Evolutionary conservation across 176 grass and related monocot genomes (phyloP), one percentile per base, ranked within the genome.

Genomic region (Juncus effusus): DNA sequence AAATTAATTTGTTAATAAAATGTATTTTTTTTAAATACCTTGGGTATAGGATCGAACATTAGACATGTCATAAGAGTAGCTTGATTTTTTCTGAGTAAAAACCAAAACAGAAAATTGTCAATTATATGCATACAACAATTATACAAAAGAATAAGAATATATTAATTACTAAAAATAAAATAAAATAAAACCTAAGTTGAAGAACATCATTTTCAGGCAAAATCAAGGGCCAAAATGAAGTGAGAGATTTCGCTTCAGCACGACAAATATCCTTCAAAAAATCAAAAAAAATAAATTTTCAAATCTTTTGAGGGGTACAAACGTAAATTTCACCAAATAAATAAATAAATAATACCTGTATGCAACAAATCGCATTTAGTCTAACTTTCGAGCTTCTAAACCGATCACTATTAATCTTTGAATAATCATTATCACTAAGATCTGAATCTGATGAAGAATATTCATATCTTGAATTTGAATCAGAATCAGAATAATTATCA

Each of bases 31-130:
- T 64, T 45, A 42, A 60, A 52, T 88, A 96, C 87, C 92, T 88
- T 96, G 14, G 71, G 67, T 71, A 91, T 67, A 74, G 92, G 84
- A 85, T 91, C 92, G 78, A 96, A 96, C 51, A 96, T 85, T 74
- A 96, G 69, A 69, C 79, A 96, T 76, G 87, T 91, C 87, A 96
- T 91, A 47, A 96, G 82, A 81, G 85, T 96, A 40, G 87, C 82
- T 77, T 87, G 84, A 79, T 88, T 83, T 77, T 91, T 96, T 69
- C 92, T 96, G 76, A 60, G 65, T 39, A 84, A 80, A 68, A 66
- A 69, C 78, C 13, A 54, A 55, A 75, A 78, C n/a, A 37, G 9
- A 47, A 47, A 38, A 62, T 13, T 58, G 69, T 82, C 61, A 14
- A 79, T 57, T 28, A 28, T 28, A 28, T 28, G 19, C 19, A 28